phyloP scores from a whole-genome alignment of 768 basidiomycete species.

The Tricholoma flavovirens region DNA sequence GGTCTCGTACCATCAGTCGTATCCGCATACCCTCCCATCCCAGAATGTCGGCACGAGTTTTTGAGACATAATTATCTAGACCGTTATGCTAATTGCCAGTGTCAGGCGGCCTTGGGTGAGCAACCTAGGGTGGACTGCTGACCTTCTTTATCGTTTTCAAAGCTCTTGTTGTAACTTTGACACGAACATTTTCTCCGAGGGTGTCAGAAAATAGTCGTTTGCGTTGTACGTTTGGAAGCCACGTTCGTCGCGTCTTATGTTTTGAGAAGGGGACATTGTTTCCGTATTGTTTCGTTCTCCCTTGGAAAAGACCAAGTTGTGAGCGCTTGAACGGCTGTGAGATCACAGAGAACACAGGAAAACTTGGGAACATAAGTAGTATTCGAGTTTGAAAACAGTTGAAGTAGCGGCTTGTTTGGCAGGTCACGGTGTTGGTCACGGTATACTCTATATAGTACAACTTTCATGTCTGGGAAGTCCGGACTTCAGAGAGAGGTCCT shows the following conservation, averaged over 20 bases:
- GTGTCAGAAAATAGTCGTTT: slow-evolving; percentile 69
- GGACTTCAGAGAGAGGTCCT: slow-evolving; percentile 52
- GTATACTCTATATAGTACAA: too few relatives aligned
- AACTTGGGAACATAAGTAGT: slow-evolving; percentile 22
- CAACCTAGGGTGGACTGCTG: slow-evolving; percentile 5
- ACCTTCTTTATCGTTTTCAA: slow-evolving; percentile 84
- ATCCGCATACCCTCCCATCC: slow-evolving; percentile 45
- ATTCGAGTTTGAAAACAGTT: not conserved
- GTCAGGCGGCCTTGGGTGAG: not conserved
- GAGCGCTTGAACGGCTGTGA: slow-evolving; percentile 77
- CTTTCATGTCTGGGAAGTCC: slow-evolving; percentile 32
- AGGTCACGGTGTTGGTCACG: not conserved
- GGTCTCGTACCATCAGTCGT: slow-evolving; percentile 30
- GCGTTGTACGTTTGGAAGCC: slow-evolving; percentile 83
- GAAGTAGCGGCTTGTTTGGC: slow-evolving; percentile 7
- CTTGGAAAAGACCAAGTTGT: slow-evolving; percentile 78
- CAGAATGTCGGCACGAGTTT: slow-evolving; percentile 33
- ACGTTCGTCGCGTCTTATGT: slow-evolving; percentile 80
- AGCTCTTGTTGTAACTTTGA: slow-evolving; percentile 74
- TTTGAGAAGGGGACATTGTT: slow-evolving; percentile 90
- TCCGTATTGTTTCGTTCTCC: slow-evolving; percentile 72
- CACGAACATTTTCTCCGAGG: slow-evolving; percentile 47
- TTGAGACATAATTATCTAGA: slow-evolving; percentile 61
- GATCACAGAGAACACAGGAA: slow-evolving; percentile 30
- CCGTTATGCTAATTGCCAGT: slow-evolving; percentile 48